Base-by-base conservation (phyloP, 2,329 filamentous ascomycete species). In the Podosphaera fusca region DNA sequence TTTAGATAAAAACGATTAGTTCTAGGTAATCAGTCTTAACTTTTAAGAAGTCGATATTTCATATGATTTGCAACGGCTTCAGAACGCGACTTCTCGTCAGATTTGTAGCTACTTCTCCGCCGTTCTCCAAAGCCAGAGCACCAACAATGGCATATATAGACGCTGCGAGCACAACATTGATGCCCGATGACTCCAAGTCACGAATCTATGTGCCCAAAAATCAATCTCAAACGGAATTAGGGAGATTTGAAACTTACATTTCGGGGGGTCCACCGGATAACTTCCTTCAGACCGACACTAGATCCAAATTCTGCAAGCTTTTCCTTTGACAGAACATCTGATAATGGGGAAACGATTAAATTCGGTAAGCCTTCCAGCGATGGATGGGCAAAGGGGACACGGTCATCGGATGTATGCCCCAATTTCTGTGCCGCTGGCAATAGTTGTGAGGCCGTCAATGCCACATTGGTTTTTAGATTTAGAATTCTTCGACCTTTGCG, bases 221-320 rank as follows among this genome's bases (percentile, higher is more conserved):
- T 38, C 35, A 38, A 38, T 38, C 35, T 38, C 35, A 38, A 38
- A 38, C 35, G 35, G 33, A 3, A 12, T 35, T 52, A 33, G 14
- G 29, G n/a, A 33, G 4, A 30, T 31, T 55, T 14, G 2, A 35
- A 46, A 36, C 35, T 56, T 73, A 94, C 88, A 73, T 84, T 76
- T 72, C 78, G 80, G 34, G 92, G 92, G 69, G 85, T 86, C 92
- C 92, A 96, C 71, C 92, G 76, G 62, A 95, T 72, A 31, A 95
- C 86, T 45, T 79, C 76, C 58, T 79, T 70, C 65, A 98, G 67
- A 0, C 87, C 85, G 59, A 87, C 82, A 34, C 79, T 75, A 45
- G 76, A 70, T 12, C 84, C 90, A 59, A 98, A 69, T 57, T 71
- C 72, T 38, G 81, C 75, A 59, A 96, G 67, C 65, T 82, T 80